Evolutionary conservation across 1,139 yeast species (phyloP).

Genomic region (Yamadazyma blattariae): DNA sequence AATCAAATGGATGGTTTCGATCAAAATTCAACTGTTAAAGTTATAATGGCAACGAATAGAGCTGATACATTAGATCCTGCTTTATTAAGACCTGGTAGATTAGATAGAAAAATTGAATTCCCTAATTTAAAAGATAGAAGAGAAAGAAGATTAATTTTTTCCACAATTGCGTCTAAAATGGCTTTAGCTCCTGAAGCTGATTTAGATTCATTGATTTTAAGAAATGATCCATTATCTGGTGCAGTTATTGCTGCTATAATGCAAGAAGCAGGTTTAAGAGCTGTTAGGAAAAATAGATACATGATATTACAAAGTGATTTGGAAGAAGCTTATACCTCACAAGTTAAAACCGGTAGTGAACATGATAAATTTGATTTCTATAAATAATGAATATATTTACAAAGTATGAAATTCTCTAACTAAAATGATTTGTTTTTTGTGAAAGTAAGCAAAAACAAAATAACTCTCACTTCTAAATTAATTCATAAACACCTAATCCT

Average conservation of each 20-base stretch:
- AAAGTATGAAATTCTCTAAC: too few species aligned
- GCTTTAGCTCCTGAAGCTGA: slow-evolving; percentile 97
- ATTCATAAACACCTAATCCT: slow-evolving; percentile 56
- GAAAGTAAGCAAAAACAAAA: too few species aligned
- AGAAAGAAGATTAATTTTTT: slow-evolving; percentile 93
- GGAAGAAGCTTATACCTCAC: slow-evolving; percentile 96
- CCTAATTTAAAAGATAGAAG: slow-evolving; percentile 95
- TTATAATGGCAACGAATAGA: slow-evolving; percentile 98
- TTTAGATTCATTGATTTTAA: slow-evolving; percentile 86
- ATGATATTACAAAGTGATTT: slow-evolving; percentile 93
- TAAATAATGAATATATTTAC: slow-evolving; percentile 43
- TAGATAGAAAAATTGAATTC: slow-evolving; percentile 96
- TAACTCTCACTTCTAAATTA: slow-evolving; percentile 15
- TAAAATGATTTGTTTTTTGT: too few species aligned
- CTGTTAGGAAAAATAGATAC: slow-evolving; percentile 96
- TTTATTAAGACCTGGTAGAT: slow-evolving; percentile 93
- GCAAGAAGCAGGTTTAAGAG: slow-evolving; percentile 99
- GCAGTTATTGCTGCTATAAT: slow-evolving; percentile 98
- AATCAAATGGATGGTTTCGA: slow-evolving; percentile 99
- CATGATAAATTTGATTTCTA: slow-evolving; percentile 97
- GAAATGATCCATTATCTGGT: slow-evolving; percentile 96
- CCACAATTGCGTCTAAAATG: slow-evolving; percentile 97
- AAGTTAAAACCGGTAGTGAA: slow-evolving; percentile 92
- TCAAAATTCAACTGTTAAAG: slow-evolving; percentile 92
- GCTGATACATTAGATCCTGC: slow-evolving; percentile 99